Evolutionary conservation across 148 eudicot genomes (phyloP).

Genomic region (Silene uniflora): DNA sequence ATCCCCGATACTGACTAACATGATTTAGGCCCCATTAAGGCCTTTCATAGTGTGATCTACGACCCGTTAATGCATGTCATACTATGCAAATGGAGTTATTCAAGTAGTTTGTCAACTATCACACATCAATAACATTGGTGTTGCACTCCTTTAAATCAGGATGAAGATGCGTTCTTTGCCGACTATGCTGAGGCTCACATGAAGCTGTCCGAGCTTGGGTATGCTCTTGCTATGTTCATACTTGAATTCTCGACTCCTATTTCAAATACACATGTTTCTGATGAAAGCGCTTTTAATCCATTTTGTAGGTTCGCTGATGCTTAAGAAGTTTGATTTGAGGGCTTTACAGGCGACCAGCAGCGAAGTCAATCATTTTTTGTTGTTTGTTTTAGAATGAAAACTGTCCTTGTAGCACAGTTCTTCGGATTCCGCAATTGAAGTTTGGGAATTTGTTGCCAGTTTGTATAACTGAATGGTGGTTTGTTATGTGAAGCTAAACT

Average conservation of each 20-base stretch:
- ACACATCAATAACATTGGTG: too few species aligned
- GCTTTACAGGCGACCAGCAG: constrained; percentile 1
- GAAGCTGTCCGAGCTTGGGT: constrained; percentile 98
- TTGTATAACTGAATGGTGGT: constrained; percentile 14
- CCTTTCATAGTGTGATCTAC: too few species aligned
- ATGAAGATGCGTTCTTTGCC: constrained; percentile 93
- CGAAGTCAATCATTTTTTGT: constrained; percentile 13
- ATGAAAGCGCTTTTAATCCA: background rate
- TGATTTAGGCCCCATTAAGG: too few species aligned
- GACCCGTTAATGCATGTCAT: too few species aligned
- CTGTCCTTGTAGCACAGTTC: constrained; percentile 12
- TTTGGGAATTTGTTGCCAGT: background rate
- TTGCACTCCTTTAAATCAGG: constrained; percentile 32
- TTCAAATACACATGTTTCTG: background rate
- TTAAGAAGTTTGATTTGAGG: constrained; percentile 21
- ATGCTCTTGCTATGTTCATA: background rate
- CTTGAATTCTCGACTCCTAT: background rate
- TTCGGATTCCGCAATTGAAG: background rate
- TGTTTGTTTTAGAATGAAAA: constrained; percentile 3
- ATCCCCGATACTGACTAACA: too few species aligned
- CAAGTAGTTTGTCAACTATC: too few species aligned
- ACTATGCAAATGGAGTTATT: too few species aligned
- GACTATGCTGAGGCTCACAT: constrained; percentile 83
- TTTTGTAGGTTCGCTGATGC: constrained; percentile 62
- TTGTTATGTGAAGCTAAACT: constrained; percentile 6